A percentile compares a stretch with the other conserved stretches of the same genome.
Evolutionary conservation across 345 rosid genomes (phyloP).

Genomic region (Gossypium anomalum): DNA sequence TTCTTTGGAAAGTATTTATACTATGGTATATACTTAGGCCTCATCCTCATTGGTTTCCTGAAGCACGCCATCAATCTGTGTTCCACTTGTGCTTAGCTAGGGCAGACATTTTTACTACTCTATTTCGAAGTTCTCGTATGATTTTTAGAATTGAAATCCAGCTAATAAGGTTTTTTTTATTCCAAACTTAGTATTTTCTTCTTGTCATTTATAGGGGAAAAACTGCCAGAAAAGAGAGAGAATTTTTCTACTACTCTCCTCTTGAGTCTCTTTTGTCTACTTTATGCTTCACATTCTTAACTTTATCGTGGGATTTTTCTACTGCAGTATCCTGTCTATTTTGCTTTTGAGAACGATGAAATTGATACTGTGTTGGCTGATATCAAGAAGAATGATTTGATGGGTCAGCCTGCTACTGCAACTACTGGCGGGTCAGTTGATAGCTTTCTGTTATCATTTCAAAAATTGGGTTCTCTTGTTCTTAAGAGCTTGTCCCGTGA

Average conservation of each 20-base stretch:
- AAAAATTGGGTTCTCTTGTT: not conserved
- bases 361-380: conserved; percentile 72
- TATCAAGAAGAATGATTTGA: conserved; percentile 75
- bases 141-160: not conserved
- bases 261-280: not conserved
- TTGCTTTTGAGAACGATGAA: conserved; percentile 88
- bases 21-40: not conserved
- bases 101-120: not conserved
- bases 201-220: not conserved
- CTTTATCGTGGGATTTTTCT: conserved; percentile 14
- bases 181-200: not conserved
- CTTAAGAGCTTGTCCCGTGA: conserved; percentile 7
- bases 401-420: conserved; percentile 93
- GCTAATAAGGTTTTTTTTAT: not conserved
- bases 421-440: conserved; percentile 91
- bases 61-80: not conserved
- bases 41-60: not conserved
- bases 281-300: not conserved
- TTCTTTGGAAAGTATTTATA: not conserved
- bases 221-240: not conserved
- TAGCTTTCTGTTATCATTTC: not conserved
- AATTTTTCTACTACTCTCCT: not conserved
- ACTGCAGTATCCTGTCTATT: conserved; percentile 88
- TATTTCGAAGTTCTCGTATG: not conserved
- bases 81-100: not conserved